Evolutionary conservation across 176 grass and related monocot genomes (phyloP).

Genomic region (Saccharum spontaneum): DNA sequence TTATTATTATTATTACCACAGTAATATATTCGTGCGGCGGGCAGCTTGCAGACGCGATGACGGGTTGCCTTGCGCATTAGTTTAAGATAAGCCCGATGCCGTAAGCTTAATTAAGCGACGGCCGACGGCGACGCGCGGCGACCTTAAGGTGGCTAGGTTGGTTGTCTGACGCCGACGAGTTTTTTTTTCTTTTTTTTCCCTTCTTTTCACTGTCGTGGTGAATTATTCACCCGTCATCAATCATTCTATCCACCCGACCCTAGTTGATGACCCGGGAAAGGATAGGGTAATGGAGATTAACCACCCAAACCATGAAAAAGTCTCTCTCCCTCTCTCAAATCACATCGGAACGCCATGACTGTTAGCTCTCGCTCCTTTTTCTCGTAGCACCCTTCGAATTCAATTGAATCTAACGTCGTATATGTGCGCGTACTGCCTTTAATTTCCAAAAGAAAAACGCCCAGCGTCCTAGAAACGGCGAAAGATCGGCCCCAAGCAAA

Average conservation of each 20-base stretch:
- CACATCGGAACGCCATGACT: neutral
- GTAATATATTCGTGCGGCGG: neutral
- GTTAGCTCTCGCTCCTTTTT: neutral
- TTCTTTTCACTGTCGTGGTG: neutral
- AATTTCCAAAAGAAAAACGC: neutral
- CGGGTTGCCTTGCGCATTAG: neutral
- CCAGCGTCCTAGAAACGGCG: neutral
- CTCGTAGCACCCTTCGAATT: too few relatives aligned
- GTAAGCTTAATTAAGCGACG: conserved; percentile 30
- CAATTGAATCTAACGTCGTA: too few relatives aligned
- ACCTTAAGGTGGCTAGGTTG: neutral
- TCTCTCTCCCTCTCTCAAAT: neutral
- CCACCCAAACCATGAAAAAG: neutral
- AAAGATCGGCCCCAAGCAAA: neutral
- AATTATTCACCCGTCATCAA: neutral
- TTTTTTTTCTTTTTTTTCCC: neutral
- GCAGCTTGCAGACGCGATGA: neutral
- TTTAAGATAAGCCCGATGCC: neutral
- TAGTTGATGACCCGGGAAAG: neutral
- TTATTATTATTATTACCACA: neutral
- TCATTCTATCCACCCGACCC: neutral
- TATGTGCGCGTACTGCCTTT: neutral
- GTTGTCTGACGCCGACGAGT: neutral
- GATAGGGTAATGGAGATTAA: neutral
- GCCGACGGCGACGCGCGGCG: conserved; percentile 31